phyloP scores from a whole-genome alignment of 2,329 filamentous ascomycete genomes.

The Neonectria neomacrospora region DNA sequence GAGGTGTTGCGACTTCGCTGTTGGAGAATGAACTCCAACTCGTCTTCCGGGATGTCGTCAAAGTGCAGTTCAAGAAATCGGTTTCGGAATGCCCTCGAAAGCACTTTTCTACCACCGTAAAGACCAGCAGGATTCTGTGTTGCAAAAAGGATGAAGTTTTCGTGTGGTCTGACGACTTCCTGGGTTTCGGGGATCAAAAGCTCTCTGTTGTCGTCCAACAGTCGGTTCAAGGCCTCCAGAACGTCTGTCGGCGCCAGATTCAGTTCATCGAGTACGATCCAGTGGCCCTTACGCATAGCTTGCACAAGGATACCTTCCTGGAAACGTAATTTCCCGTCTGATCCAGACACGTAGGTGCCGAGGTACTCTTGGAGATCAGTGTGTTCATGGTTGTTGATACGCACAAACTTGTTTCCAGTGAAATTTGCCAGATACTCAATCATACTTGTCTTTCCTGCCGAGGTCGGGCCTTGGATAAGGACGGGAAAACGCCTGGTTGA shows the following conservation, averaged over 20 bases:
- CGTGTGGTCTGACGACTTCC: conserved; percentile 89
- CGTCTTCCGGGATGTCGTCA: conserved; percentile 95
- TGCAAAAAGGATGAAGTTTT: conserved; percentile 97
- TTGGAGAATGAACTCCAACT: conserved; percentile 91
- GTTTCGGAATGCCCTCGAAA: conserved; percentile 96
- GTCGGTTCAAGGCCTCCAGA: conserved; percentile 91
- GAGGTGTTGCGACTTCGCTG: conserved; percentile 87
- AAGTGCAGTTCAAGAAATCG: conserved; percentile 97
- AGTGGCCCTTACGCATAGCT: conserved; percentile 91
- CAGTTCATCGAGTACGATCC: conserved; percentile 97
- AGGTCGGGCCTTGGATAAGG: conserved; percentile 95
- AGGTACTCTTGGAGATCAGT: conserved; percentile 98
- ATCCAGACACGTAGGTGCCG: conserved; percentile 89
- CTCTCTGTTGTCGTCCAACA: conserved; percentile 96
- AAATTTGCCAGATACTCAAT: conserved; percentile 98
- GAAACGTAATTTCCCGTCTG: conserved; percentile 86
- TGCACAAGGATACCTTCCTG: conserved; percentile 95
- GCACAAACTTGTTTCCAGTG: conserved; percentile 95
- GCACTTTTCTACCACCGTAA: conserved; percentile 92
- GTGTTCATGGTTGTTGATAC: conserved; percentile 99
- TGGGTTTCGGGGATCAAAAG: conserved; percentile 96
- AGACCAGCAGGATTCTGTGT: conserved; percentile 97
- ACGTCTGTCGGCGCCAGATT: conserved; percentile 98
- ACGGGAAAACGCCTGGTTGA: conserved; percentile 94
- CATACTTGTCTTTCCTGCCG: conserved; percentile 99